Evolutionary conservation across 202 grass and related monocot genomes (phyloP).

Genomic region (Dendrocalamus latiflorus): DNA sequence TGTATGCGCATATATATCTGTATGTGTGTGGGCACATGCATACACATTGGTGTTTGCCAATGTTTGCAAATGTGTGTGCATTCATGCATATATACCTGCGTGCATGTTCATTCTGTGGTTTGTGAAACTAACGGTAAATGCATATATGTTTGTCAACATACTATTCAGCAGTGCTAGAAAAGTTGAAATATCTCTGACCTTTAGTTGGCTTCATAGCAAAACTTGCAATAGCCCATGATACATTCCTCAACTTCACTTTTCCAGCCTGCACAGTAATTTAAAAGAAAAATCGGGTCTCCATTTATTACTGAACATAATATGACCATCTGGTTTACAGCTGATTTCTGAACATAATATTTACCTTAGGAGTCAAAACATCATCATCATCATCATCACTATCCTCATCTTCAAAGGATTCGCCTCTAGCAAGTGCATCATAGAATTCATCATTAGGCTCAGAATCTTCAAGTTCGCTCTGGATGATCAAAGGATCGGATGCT

Average conservation of each 20-base stretch:
- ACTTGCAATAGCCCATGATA: constrained; percentile 85
- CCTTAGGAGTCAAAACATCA: constrained; percentile 16
- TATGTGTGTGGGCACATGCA: background rate
- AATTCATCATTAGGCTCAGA: constrained; percentile 74
- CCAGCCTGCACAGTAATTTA: constrained; percentile 47
- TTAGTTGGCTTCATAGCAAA: constrained; percentile 67
- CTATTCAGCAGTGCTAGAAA: background rate
- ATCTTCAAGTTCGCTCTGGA: constrained; percentile 60
- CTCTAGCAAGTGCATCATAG: constrained; percentile 87
- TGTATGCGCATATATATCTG: background rate
- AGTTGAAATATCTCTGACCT: constrained; percentile 39
- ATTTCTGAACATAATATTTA: constrained; percentile 18
- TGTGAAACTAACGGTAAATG: background rate
- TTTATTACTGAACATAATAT: constrained; percentile 10
- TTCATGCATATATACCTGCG: background rate
- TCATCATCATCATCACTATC: constrained; percentile 75
- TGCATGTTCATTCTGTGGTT: background rate
- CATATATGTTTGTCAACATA: background rate
- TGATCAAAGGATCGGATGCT: constrained; percentile 41
- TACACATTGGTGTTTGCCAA: background rate
- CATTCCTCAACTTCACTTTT: constrained; percentile 91
- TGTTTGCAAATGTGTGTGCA: background rate
- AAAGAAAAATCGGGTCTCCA: constrained; percentile 9
- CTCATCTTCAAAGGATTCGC: constrained; percentile 65
- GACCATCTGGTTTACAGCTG: background rate